Evolutionary conservation across 2,329 filamentous ascomycete species (phyloP), one percentile per base, ranked within the genome.

Genomic region (Aspergillus ochraceus): DNA sequence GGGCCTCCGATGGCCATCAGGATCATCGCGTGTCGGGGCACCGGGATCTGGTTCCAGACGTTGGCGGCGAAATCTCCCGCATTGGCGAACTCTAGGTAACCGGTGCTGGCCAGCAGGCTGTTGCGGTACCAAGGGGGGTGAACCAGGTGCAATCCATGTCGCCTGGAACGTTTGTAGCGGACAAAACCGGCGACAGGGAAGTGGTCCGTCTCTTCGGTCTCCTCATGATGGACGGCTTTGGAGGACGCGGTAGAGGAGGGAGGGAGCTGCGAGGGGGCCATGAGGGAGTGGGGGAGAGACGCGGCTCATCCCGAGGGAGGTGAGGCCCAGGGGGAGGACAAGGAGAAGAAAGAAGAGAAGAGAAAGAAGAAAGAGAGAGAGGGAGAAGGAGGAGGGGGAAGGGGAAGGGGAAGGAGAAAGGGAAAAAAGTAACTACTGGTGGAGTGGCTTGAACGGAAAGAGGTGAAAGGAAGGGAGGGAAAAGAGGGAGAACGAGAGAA

Each of bases 51-150:
- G 62, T 86, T 86, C 81, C 82, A 86, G 1, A 86, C 78, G 57
- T 86, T 86, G 57, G 84, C 84, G 0, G 83, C 82, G 57, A 86
- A 86, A 64, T 86, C 84, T 2, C 79, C 78, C 0, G 82, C 82
- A 65, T 86, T 86, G 55, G 81, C 81, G 2, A 85, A 74, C 60
- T 86, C 84, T 19, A 86, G 78, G 52, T 81, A 81, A 0, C 82
- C 84, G 1, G 84, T 75, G 12, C 74, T 69, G 0, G 68, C 66
- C 9, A 79, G 70, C 3, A 80, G 69, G 55, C 66, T 72, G 54
- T 75, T 75, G 22, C 65, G 65, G 47, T 72, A 71, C 61, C 74
- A 71, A 64, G 76, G 59, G 20, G 70, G 70, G 51, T 64, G 64
- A 9, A 66, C 46, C 3, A 71, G 62, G 10, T 39, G 60, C 9